phyloP scores from a whole-genome alignment of 306 rosid genomes.

The Biancaea sappan region DNA sequence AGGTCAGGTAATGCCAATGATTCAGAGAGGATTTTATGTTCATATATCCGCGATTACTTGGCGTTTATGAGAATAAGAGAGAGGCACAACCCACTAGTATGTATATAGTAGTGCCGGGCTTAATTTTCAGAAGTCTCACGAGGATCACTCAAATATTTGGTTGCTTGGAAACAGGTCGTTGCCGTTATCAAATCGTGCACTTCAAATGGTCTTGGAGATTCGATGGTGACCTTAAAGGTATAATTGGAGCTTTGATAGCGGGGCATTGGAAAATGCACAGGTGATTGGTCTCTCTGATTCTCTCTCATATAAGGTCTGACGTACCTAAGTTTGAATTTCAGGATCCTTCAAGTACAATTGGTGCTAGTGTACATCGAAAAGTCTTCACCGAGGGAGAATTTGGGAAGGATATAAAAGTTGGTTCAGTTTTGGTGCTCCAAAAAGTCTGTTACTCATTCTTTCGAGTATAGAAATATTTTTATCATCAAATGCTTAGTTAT shows the following conservation, averaged over 20 bases:
- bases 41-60: too few relatives aligned
- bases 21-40: background rate
- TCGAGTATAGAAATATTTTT: background rate
- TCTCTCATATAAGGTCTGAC: background rate
- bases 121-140: background rate
- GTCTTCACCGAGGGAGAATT: slow-evolving; percentile 49
- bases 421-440: slow-evolving; percentile 70
- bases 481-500: background rate
- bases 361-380: slow-evolving; percentile 69
- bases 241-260: background rate
- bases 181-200: slow-evolving; percentile 71
- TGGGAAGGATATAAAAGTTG: slow-evolving; percentile 59
- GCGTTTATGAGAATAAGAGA: background rate
- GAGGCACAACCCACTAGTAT: background rate
- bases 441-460: slow-evolving; percentile 46
- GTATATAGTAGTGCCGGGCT: background rate
- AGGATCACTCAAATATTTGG: background rate
- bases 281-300: background rate
- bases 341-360: slow-evolving; percentile 73
- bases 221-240: slow-evolving; percentile 74
- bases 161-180: slow-evolving; percentile 45
- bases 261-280: background rate
- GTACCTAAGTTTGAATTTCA: slow-evolving; percentile 41
- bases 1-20: slow-evolving; percentile 35
- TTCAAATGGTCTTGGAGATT: slow-evolving; percentile 75